Base-by-base conservation (phyloP, 768 basidiomycete species). In the Rhizopogon vesiculosus region DNA sequence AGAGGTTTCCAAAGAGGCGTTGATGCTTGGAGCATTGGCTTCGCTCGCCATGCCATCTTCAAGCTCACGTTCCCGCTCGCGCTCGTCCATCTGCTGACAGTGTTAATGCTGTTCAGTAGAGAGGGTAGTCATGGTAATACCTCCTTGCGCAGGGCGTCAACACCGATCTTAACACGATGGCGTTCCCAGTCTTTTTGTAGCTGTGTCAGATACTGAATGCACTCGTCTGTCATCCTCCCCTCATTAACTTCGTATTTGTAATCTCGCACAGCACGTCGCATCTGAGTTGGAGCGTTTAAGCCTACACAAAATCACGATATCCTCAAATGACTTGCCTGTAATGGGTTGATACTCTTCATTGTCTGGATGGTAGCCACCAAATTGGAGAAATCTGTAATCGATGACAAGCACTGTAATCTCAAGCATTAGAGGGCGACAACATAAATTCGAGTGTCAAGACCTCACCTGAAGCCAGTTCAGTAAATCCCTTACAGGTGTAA, bases 151-250 rank as follows among this genome's bases (percentile, higher is more conserved):
- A 93, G 74, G 8, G 87, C 86, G 64, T 92, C 87, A 8, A 96
- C 92, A 3, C 92, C 91, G 33, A 90, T 75, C 66, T 92, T 90
- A 33, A 95, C 85, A 43, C 93, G 79, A 67, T 92, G 88, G 55
- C 91, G 77, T 70, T 99, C 96, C 96, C 96, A 99, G 67, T 98
- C 95, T 66, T 92, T 95, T 72, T 98, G 95, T 8, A 99, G 76
- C 64, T 98, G 96, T 3, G 85, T 89, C 28, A 98, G 81, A 64
- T 98, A 98, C 72, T 97, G 92, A 40, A 83, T 78, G 66, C 96
- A 98, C 69, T 99, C 97, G 22, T 98, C 94, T 3, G 86, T 89
- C 92, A 99, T 97, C 57, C 79, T 80, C 1, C 85, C 80, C 70
- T 99, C 97, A 66, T 87, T 89, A 48, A 98, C 89, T 73, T 99